These are phyloP conservation scores for Limonomyces culmigenus DNA, from an alignment of 1,284 basidiomycete species.

Conservation along the genomic window DNA sequence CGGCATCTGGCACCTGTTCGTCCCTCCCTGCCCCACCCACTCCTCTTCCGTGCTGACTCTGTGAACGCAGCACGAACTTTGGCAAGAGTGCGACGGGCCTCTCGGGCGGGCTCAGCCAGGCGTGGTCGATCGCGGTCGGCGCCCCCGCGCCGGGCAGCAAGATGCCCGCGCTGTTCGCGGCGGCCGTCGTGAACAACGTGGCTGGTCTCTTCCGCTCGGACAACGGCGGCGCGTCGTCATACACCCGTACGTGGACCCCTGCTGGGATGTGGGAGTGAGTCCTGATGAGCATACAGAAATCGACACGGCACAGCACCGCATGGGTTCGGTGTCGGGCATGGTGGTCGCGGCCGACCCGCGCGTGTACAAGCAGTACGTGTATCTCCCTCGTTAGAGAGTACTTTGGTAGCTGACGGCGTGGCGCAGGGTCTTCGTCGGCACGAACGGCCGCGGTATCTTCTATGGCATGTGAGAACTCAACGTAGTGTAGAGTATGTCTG, in stretches of 20 bases:
- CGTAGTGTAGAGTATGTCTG: too few species aligned
- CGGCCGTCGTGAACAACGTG: background rate
- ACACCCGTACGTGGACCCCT: background rate
- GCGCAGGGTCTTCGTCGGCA: background rate
- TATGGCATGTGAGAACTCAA: too few species aligned
- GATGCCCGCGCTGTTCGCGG: background rate
- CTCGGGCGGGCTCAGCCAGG: background rate
- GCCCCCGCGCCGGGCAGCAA: background rate
- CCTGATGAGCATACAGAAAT: background rate
- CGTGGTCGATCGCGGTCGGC: background rate
- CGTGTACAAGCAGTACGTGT: background rate
- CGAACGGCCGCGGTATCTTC: background rate
- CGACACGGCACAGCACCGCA: background rate
- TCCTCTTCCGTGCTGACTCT: too few species aligned
- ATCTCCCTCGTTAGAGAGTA: background rate
- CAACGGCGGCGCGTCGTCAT: too few species aligned
- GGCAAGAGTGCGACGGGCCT: background rate
- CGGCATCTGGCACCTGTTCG: background rate
- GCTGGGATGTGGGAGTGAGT: background rate
- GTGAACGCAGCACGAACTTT: background rate
- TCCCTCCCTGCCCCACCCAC: too few species aligned
- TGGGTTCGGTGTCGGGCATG: background rate
- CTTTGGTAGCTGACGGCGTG: background rate
- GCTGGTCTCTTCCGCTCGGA: background rate
- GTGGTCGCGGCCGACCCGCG: background rate